Percentiles rank a stretch among this genome's conserved stretches.
These are phyloP conservation scores for Fusarium sp. DNA, from an alignment of 2,329 filamentous ascomycete genomes.

Conservation along the genomic window DNA sequence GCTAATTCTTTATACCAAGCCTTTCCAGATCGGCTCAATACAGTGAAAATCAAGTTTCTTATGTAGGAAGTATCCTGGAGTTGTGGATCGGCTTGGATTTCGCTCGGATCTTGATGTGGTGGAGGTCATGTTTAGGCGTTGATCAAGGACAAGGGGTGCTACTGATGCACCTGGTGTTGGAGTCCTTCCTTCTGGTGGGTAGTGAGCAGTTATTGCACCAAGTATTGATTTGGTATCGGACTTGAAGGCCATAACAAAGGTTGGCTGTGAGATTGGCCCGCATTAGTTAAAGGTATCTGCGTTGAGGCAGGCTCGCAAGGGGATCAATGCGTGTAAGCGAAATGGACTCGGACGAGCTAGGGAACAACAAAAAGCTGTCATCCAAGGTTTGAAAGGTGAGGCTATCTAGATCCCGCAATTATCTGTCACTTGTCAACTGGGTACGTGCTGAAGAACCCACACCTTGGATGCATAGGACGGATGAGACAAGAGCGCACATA, in stretches of 20 bases:
- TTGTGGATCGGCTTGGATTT: conserved; percentile 21
- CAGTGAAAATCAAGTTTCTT: conserved; percentile 41
- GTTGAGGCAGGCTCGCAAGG: conserved; percentile 13
- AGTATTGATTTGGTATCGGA: background rate
- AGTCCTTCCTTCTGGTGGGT: background rate
- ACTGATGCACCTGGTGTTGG: conserved; percentile 3
- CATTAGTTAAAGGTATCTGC: background rate
- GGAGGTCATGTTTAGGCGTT: conserved; percentile 9
- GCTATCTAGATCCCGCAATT: conserved; percentile 26
- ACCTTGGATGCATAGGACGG: conserved; percentile 1
- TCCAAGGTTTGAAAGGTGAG: conserved; percentile 19
- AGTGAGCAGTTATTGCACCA: conserved; percentile 1
- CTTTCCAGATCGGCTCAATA: conserved; percentile 13
- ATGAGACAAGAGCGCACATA: background rate
- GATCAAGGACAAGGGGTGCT: conserved; percentile 4
- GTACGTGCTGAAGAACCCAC: conserved; percentile 6
- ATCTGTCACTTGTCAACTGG: conserved; percentile 6
- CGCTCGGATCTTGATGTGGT: conserved; percentile 14
- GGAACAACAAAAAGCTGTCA: background rate
- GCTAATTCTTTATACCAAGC: conserved; percentile 40
- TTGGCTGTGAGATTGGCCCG: conserved; percentile 5
- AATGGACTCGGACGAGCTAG: conserved; percentile 8
- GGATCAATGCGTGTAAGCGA: conserved; percentile 23
- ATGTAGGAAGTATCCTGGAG: conserved; percentile 12
- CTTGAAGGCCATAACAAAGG: conserved; percentile 7